A percentile compares a stretch with the other conserved stretches of the same genome.
phyloP scores from a whole-genome alignment of 441 rosid species.

The Pelargonium australe region DNA sequence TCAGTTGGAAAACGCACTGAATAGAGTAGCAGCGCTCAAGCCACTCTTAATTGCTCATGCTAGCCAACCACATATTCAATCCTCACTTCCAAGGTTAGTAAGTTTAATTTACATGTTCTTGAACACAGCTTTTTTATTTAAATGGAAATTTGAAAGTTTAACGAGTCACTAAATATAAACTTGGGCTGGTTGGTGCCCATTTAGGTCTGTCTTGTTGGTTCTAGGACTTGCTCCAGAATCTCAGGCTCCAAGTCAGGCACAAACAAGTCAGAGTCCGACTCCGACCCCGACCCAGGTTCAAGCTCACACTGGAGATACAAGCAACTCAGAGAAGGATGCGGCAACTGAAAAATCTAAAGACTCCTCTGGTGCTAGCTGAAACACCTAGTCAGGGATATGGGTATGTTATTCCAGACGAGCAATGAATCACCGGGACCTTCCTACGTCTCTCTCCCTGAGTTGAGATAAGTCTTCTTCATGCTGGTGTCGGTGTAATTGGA shows the following conservation, averaged over 20 bases:
- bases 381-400: not conserved
- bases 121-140: not conserved
- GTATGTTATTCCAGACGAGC: too few species aligned
- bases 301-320: constrained; percentile 49
- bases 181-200: constrained; percentile 16
- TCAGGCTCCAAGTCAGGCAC: constrained; percentile 32
- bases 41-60: constrained; percentile 86
- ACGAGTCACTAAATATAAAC: not conserved
- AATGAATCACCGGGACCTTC: too few species aligned
- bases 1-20: constrained; percentile 86
- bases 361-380: constrained; percentile 51
- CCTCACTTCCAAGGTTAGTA: constrained; percentile 78
- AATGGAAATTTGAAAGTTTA: not conserved
- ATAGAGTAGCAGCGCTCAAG: constrained; percentile 54
- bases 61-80: constrained; percentile 65
- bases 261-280: constrained; percentile 28
- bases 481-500: too few species aligned
- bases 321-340: constrained; percentile 50
- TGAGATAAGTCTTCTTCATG: too few species aligned
- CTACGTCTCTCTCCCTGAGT: too few species aligned
- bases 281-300: not conserved
- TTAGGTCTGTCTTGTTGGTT: not conserved
- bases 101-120: not conserved
- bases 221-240: not conserved
- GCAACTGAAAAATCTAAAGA: constrained; percentile 45